phyloP scores from a whole-genome alignment of 345 rosid species.

The Euphorbia lathyris region DNA sequence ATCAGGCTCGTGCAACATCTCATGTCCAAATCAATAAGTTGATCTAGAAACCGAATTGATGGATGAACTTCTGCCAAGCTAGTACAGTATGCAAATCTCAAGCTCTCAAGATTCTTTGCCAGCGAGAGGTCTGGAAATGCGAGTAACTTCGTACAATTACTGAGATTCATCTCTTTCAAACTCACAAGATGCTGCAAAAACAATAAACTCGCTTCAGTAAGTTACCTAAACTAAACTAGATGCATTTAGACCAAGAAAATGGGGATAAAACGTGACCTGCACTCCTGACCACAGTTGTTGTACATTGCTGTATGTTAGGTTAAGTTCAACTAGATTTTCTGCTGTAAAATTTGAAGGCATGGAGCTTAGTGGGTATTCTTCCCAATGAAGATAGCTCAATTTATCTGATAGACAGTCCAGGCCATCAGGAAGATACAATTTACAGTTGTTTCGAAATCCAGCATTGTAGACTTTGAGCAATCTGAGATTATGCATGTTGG shows the following conservation, averaged over 20 bases:
- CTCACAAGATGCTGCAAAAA: neutral
- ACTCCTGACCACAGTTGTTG: neutral
- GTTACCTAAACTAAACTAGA: too few species aligned
- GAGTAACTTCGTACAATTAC: neutral
- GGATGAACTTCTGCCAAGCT: neutral
- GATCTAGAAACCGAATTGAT: neutral
- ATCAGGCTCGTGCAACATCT: neutral
- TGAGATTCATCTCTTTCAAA: neutral
- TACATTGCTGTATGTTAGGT: neutral
- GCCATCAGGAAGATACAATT: neutral
- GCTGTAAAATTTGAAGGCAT: neutral
- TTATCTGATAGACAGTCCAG: neutral
- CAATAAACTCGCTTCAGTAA: neutral
- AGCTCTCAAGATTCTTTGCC: neutral
- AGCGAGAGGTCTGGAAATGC: neutral
- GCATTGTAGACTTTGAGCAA: neutral
- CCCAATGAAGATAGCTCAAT: constrained; percentile 4
- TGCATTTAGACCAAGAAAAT: too few species aligned
- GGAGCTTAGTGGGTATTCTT: neutral
- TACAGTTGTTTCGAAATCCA: neutral
- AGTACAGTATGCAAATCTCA: neutral
- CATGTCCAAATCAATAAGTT: neutral
- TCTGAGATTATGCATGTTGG: neutral
- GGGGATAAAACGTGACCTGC: neutral
- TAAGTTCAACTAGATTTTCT: constrained; percentile 1